Base-by-base conservation (phyloP, 495 filamentous ascomycete genomes). In the Lichina pygmaea region DNA sequence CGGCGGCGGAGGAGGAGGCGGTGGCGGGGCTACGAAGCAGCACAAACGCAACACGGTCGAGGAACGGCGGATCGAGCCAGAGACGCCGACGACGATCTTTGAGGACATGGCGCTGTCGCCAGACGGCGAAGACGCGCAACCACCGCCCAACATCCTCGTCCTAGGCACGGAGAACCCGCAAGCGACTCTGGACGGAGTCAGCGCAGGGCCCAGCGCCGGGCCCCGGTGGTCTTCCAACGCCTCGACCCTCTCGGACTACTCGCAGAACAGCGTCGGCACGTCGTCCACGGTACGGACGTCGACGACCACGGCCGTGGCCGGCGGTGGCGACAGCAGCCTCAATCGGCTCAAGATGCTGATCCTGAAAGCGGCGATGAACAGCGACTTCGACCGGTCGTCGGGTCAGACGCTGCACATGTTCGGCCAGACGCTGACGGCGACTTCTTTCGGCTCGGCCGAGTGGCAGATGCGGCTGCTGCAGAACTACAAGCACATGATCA, bases 31-130 rank as follows among this genome's bases (percentile, higher is more conserved):
- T 5, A 34, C 49, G 2, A 7, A 50, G 42, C 11, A 53, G 56
- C 58, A 71, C 49, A 59, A 54, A 11, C 63, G 67, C 50, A 62
- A 65, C 46, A 60, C 71, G 54, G 58, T 62, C 40, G 55, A 58
- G 41, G 32, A 30, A n/a, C 50, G 50, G 13, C 46, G 46, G 24
- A 52, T 58, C 11, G 68, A 72, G 39, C 84, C 84, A 8, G 85
- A 93, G 60, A 93, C 85, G 0, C 85, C 85, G 0, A 85, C 82
- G 1, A 93, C 85, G 8, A 81, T 92, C 50, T 92, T 93, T 55
- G 85, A 93, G 56, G 85, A 93, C 54, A 78, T 73, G 0, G 78
- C 77, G 5, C 66, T 81, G 11, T 86, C 81, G 7, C 81, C 83
- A 0, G 77, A 85, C 46, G 73, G 81, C 44, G 77, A 70, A 11